A percentile compares a stretch with the other conserved stretches of the same genome.
phyloP scores from a whole-genome alignment of 148 eudicot genomes.

The Selenicereus undatus region DNA sequence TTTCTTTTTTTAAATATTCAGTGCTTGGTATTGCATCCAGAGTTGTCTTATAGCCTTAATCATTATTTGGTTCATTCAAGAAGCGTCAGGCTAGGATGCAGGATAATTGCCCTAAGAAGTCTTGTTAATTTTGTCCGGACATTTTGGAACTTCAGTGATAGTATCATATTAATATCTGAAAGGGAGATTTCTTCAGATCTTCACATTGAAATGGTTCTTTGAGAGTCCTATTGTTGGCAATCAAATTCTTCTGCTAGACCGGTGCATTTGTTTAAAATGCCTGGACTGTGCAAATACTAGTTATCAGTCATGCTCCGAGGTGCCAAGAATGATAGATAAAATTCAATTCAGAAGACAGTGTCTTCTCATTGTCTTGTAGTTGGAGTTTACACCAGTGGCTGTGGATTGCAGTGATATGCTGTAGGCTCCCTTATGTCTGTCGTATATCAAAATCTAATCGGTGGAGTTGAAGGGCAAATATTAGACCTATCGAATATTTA shows the following conservation, averaged over 20 bases:
- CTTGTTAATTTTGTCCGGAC: neutral
- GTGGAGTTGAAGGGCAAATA: neutral
- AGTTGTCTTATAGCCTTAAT: neutral
- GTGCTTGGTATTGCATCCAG: neutral
- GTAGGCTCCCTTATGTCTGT: neutral
- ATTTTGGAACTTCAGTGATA: too few species aligned
- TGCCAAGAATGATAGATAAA: neutral
- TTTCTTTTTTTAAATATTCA: neutral
- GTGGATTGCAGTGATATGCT: neutral
- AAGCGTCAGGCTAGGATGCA: neutral
- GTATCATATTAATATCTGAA: neutral
- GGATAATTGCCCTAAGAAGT: neutral
- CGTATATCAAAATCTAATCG: neutral
- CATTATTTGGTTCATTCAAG: neutral
- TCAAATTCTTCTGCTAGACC: too few species aligned
- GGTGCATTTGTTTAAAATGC: neutral
- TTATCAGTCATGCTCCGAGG: neutral
- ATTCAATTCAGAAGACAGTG: neutral
- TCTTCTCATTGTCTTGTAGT: constrained; percentile 3
- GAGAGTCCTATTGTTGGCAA: neutral
- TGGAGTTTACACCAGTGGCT: neutral
- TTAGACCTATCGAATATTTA: neutral
- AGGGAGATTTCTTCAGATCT: neutral
- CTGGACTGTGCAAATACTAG: neutral
- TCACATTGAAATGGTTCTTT: neutral